Percentiles rank a stretch among this genome's conserved stretches.
Conservation (phyloP, 2,329 filamentous ascomycete genomes). For the Mycosphaerelloides madeirae region DNA sequence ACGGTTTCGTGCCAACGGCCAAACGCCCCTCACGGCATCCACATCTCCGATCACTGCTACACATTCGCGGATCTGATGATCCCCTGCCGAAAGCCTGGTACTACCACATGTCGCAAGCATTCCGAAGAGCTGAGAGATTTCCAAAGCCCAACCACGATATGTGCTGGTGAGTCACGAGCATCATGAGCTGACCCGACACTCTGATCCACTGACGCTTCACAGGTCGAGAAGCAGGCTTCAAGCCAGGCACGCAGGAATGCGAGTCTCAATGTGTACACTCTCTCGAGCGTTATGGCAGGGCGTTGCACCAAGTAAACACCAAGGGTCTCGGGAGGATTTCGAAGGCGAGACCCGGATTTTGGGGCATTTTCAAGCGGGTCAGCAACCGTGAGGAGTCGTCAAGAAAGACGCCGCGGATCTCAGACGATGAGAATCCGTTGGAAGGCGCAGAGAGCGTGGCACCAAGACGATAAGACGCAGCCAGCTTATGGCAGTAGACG, state of each 20-base stretch:
- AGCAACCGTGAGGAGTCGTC: background rate
- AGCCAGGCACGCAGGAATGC: background rate
- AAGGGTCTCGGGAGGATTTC: background rate
- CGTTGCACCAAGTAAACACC: constrained; percentile 1
- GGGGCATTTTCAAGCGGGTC: background rate
- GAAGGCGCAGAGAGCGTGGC: too few species aligned
- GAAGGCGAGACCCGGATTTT: background rate
- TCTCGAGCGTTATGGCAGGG: background rate
- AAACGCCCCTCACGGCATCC: background rate
- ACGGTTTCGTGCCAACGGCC: constrained; percentile 10
- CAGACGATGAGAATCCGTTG: too few species aligned
- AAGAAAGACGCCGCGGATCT: background rate
- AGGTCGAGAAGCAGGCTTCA: constrained; percentile 5
- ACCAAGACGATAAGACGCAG: too few species aligned
- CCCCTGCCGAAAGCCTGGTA: constrained; percentile 11
- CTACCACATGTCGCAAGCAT: constrained; percentile 6
- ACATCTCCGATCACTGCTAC: constrained; percentile 8
- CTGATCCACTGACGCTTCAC: background rate
- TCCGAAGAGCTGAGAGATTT: constrained; percentile 6
- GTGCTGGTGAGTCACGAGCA: constrained; percentile 11
- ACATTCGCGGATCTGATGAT: constrained; percentile 9
- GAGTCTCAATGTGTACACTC: background rate
- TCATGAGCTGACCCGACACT: background rate
- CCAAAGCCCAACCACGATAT: constrained; percentile 13
- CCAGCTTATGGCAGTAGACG: too few species aligned